These are phyloP conservation scores for Hypholoma fasciculare DNA, from an alignment of 768 basidiomycete species.

Conservation along the genomic window DNA sequence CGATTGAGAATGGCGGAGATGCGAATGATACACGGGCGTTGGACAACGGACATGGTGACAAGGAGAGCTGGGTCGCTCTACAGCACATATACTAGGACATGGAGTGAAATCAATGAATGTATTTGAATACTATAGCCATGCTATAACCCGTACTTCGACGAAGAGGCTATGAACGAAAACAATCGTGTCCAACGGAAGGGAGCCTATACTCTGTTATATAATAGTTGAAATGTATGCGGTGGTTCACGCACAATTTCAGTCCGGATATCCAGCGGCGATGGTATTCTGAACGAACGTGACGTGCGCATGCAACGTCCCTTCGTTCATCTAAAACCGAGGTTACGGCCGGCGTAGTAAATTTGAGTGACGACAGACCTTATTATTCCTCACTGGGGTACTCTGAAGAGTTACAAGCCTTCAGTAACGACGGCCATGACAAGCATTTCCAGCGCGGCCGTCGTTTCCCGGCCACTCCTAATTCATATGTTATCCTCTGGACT, in stretches of 20 bases:
- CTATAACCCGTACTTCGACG: conserved; percentile 65
- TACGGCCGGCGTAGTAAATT: not conserved
- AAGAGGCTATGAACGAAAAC: conserved; percentile 60
- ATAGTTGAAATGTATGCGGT: not conserved
- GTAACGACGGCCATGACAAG: conserved; percentile 55
- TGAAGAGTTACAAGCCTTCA: conserved; percentile 48
- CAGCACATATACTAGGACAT: not conserved
- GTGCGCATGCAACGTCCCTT: conserved; percentile 62
- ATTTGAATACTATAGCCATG: conserved; percentile 66
- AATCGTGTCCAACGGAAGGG: conserved; percentile 42
- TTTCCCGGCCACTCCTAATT: conserved; percentile 76
- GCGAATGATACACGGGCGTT: conserved; percentile 8
- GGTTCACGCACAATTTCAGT: conserved; percentile 29
- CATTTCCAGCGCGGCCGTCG: conserved; percentile 40
- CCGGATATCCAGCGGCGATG: conserved; percentile 47
- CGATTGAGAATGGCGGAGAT: not conserved
- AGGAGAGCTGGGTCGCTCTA: conserved; percentile 63
- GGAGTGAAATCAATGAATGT: not conserved
- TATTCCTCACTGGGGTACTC: conserved; percentile 39
- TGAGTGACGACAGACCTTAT: conserved; percentile 41
- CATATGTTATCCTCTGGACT: conserved; percentile 45
- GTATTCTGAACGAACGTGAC: conserved; percentile 63
- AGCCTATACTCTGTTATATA: conserved; percentile 18
- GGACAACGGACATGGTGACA: conserved; percentile 16
- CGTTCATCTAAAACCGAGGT: conserved; percentile 48